phyloP scores from a whole-genome alignment of 73 alveolate genomes.

The Paramecium caudatum region DNA sequence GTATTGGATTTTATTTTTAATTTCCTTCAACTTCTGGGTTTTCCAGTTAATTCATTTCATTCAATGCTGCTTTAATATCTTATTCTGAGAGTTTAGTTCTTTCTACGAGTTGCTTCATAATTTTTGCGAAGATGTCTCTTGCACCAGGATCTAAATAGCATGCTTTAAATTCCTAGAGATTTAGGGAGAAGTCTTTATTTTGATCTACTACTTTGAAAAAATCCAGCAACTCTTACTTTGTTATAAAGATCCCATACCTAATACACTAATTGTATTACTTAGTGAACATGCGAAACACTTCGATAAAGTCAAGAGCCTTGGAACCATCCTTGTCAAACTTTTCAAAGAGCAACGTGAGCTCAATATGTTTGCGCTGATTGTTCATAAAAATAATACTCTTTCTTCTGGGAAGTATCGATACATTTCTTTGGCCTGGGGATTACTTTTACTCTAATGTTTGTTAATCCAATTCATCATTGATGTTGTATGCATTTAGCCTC shows the following conservation, averaged over 20 bases:
- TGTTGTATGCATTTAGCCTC: conserved; percentile 42
- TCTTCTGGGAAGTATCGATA: conserved; percentile 60
- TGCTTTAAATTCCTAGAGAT: conserved; percentile 57
- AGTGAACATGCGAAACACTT: conserved; percentile 61
- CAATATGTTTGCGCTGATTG: conserved; percentile 56
- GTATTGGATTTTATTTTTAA: background rate
- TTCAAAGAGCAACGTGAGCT: conserved; percentile 35
- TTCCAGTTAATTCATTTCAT: conserved; percentile 47
- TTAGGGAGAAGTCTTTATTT: conserved; percentile 51
- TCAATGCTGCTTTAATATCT: conserved; percentile 3
- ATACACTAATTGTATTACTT: background rate
- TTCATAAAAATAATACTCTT: conserved; percentile 37
- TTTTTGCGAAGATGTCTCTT: conserved; percentile 13
- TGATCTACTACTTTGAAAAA: conserved; percentile 54
- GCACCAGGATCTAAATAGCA: conserved; percentile 40
- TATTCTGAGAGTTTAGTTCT: conserved; percentile 24
- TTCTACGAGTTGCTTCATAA: conserved; percentile 4
- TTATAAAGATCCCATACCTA: conserved; percentile 47
- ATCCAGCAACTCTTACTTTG: conserved; percentile 27
- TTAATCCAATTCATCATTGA: conserved; percentile 54
- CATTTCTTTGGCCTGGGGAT: conserved; percentile 57
- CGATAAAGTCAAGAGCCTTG: conserved; percentile 63
- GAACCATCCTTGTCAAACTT: conserved; percentile 68
- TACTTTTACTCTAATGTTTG: conserved; percentile 7
- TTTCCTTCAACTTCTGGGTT: background rate